A percentile compares a stretch with the other conserved stretches of the same genome.
Conservation (phyloP, 2,329 filamentous ascomycete genomes). For the Alternaria triticimaculans region DNA sequence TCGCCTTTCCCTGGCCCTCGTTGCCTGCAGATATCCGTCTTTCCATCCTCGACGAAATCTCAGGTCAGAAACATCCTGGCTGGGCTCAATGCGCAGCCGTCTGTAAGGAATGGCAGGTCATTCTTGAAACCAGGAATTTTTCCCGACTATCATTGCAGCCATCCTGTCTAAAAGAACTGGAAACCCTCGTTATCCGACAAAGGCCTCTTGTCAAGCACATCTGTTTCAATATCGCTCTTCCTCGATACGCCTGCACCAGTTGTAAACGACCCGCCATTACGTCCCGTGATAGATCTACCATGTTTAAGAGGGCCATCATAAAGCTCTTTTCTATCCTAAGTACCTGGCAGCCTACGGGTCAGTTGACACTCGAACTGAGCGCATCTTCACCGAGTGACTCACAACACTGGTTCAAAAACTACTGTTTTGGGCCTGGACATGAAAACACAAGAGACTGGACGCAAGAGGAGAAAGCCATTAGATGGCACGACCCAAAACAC, state of each 20-base stretch:
- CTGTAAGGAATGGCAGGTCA: slow-evolving; percentile 27
- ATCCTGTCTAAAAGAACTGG: slow-evolving; percentile 25
- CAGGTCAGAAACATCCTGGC: slow-evolving; percentile 23
- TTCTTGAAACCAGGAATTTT: slow-evolving; percentile 28
- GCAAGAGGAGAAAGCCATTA: slow-evolving; percentile 24
- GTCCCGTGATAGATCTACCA: slow-evolving; percentile 18
- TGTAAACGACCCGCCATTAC: slow-evolving; percentile 16
- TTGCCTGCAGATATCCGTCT: slow-evolving; percentile 28
- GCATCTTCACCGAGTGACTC: slow-evolving; percentile 31
- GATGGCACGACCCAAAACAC: slow-evolving; percentile 28
- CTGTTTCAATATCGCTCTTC: slow-evolving; percentile 28
- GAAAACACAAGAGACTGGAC: slow-evolving; percentile 25
- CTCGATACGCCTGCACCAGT: slow-evolving; percentile 24
- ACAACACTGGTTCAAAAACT: slow-evolving; percentile 30
- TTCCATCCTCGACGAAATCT: slow-evolving; percentile 25
- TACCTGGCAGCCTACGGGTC: slow-evolving; percentile 28
- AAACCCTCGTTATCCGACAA: slow-evolving; percentile 27
- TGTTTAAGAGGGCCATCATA: slow-evolving; percentile 21
- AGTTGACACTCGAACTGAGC: slow-evolving; percentile 25
- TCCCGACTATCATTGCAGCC: slow-evolving; percentile 22
- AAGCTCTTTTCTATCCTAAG: slow-evolving; percentile 28
- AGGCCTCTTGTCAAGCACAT: slow-evolving; percentile 28
- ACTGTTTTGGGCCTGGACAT: slow-evolving; percentile 28
- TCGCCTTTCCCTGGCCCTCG: slow-evolving; percentile 21
- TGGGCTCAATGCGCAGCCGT: slow-evolving; percentile 26